A percentile compares a stretch with the other conserved stretches of the same genome.
These are phyloP conservation scores for Aspergillus novofumigatus DNA, from an alignment of 2,329 filamentous ascomycete species.

Conservation along the genomic window DNA sequence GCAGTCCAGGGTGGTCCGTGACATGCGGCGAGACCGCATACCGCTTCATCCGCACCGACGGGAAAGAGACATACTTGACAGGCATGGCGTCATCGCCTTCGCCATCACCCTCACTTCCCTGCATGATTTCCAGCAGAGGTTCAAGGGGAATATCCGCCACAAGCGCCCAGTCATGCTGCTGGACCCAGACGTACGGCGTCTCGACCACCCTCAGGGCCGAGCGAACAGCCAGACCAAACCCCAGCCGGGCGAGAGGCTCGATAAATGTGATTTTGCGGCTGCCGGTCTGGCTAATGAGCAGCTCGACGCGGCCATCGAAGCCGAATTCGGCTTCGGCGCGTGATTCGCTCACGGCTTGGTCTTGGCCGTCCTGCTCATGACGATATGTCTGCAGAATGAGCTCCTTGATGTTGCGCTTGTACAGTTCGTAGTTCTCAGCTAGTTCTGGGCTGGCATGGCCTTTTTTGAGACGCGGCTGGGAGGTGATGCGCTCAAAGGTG, in stretches of 20 bases:
- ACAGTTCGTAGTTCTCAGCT: not conserved
- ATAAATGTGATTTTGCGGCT: constrained; percentile 3
- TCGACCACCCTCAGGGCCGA: constrained; percentile 4
- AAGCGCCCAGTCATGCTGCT: constrained; percentile 10
- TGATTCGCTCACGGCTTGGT: not conserved
- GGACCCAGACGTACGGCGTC: constrained; percentile 9
- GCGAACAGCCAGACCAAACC: constrained; percentile 8
- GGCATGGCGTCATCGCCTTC: not conserved
- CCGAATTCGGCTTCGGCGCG: constrained; percentile 4
- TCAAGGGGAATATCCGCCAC: constrained; percentile 4
- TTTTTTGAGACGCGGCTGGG: constrained; percentile 2
- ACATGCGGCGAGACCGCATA: constrained; percentile 1
- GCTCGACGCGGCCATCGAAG: not conserved
- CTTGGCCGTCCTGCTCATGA: not conserved
- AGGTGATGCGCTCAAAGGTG: constrained; percentile 3
- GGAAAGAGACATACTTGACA: constrained; percentile 3
- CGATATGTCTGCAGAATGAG: not conserved
- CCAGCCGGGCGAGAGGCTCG: constrained; percentile 2
- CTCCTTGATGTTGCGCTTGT: constrained; percentile 1
- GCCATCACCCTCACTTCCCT: not conserved
- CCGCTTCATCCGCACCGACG: not conserved
- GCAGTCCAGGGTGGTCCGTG: not conserved
- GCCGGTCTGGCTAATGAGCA: constrained; percentile 1
- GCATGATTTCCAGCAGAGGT: constrained; percentile 3
- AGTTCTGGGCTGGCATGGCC: constrained; percentile 2